phyloP scores from a whole-genome alignment of 1,284 basidiomycete species.

The Rhodotorula sp. region DNA sequence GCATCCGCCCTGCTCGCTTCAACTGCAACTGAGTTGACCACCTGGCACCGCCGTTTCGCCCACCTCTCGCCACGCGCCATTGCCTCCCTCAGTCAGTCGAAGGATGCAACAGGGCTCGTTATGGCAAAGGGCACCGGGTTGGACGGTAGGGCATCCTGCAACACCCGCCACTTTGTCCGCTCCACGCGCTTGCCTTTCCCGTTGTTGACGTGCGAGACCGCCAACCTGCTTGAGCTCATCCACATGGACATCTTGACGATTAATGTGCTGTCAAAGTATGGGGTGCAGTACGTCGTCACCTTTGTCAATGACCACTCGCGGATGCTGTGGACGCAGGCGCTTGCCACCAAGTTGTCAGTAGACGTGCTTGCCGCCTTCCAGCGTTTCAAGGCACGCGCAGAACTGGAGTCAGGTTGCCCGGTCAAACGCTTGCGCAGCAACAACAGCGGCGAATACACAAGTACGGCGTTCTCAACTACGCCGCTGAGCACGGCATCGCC shows the following conservation, averaged over 20 bases:
- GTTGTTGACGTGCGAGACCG: not conserved
- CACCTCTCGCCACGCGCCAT: too few relatives aligned
- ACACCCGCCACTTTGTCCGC: too few relatives aligned
- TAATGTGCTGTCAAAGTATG: conserved; percentile 42
- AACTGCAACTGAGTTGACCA: not conserved
- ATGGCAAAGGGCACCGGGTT: too few relatives aligned
- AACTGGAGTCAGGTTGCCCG: conserved; percentile 40
- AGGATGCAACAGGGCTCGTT: too few relatives aligned
- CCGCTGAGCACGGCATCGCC: conserved; percentile 48
- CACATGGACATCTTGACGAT: conserved; percentile 53
- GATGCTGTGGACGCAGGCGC: conserved; percentile 43
- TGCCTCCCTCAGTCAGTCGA: too few relatives aligned
- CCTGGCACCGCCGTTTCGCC: too few relatives aligned
- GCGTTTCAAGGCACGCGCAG: conserved; percentile 47
- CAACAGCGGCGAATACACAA: conserved; percentile 50
- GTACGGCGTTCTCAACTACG: conserved; percentile 47
- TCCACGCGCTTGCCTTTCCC: conserved; percentile 12
- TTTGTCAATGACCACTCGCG: conserved; percentile 51
- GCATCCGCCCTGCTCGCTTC: conserved; percentile 4
- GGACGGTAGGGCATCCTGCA: too few relatives aligned
- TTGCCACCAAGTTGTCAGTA: conserved; percentile 51
- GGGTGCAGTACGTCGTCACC: conserved; percentile 50
- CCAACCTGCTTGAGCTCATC: conserved; percentile 41
- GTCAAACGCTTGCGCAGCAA: conserved; percentile 51
- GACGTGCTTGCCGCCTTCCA: conserved; percentile 50